These are phyloP conservation scores for Phytopythium helicoides DNA, from an alignment of 352 stramenopile genomes.

Conservation along the genomic window DNA sequence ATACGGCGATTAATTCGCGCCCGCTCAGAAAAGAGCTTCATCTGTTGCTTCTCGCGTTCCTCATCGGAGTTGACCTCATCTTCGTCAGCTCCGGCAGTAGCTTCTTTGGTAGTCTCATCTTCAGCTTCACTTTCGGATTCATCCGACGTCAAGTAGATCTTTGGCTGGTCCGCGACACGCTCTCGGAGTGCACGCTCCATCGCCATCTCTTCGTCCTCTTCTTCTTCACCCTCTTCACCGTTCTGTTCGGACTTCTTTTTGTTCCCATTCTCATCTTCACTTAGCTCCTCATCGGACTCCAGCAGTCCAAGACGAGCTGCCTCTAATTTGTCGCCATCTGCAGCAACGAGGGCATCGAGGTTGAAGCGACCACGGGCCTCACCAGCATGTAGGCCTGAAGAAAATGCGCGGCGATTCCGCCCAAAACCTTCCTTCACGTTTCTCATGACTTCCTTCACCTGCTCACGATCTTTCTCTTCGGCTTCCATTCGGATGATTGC, in stretches of 20 bases:
- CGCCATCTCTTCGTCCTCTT: constrained; percentile 76
- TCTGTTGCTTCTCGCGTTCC: constrained; percentile 78
- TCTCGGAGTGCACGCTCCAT: constrained; percentile 81
- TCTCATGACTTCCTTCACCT: constrained; percentile 84
- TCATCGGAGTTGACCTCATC: constrained; percentile 73
- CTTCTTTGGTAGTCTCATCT: constrained; percentile 21
- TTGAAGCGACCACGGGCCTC: constrained; percentile 80
- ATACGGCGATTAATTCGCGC: constrained; percentile 83
- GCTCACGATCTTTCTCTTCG: constrained; percentile 62
- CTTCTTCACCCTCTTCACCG: constrained; percentile 29
- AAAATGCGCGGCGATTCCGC: constrained; percentile 78
- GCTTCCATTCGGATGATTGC: constrained; percentile 72
- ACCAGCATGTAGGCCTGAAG: constrained; percentile 39
- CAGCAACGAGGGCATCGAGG: constrained; percentile 75
- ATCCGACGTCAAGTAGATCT: constrained; percentile 88
- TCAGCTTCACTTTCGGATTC: constrained; percentile 71
- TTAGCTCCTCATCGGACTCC: constrained; percentile 79
- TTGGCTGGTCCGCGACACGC: constrained; percentile 68
- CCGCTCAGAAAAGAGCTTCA: constrained; percentile 83
- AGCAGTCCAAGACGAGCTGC: constrained; percentile 74
- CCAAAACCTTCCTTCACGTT: constrained; percentile 89
- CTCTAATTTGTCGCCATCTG: constrained; percentile 74
- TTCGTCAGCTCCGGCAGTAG: constrained; percentile 17
- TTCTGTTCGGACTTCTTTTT: constrained; percentile 43
- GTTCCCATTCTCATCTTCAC: constrained; percentile 41